Percentiles rank a stretch among this genome's conserved stretches.
Conservation (phyloP, 2,329 filamentous ascomycete genomes). For the Tolypocladium pustulatum region DNA sequence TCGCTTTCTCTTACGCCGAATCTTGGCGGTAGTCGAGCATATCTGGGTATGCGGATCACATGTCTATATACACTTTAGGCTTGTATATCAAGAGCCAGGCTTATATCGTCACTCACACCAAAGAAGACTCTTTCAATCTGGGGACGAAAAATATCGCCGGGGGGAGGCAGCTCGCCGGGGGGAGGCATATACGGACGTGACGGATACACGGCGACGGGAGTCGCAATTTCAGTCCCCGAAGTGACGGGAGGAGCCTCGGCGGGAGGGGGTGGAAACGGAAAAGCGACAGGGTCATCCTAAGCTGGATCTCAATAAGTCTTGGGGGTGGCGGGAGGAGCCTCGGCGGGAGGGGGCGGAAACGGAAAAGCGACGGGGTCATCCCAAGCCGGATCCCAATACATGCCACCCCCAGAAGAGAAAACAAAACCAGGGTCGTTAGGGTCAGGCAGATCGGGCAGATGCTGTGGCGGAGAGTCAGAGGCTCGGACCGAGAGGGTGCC, state of each 20-base stretch:
- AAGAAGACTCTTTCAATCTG: neutral
- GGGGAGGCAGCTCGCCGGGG: neutral
- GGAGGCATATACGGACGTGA: neutral
- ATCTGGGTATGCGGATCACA: neutral
- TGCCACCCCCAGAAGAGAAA: neutral
- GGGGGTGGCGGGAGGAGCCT: neutral
- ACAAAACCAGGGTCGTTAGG: neutral
- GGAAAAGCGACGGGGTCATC: neutral
- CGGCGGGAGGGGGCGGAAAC: neutral
- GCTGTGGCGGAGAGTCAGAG: neutral
- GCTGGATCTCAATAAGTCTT: neutral
- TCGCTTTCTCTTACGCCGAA: too few species aligned
- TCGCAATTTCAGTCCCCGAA: neutral
- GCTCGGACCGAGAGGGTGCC: neutral
- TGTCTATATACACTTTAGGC: neutral
- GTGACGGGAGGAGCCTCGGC: neutral
- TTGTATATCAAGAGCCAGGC: neutral
- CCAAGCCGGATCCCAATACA: neutral
- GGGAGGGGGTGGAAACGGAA: neutral
- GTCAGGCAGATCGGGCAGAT: neutral
- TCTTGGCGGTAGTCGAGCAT: neutral
- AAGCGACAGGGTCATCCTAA: neutral
- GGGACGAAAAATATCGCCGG: neutral
- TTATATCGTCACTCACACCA: neutral
- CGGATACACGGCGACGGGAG: neutral